Base-by-base conservation (phyloP, 768 basidiomycete species). In the Coprinopsis sp. region DNA sequence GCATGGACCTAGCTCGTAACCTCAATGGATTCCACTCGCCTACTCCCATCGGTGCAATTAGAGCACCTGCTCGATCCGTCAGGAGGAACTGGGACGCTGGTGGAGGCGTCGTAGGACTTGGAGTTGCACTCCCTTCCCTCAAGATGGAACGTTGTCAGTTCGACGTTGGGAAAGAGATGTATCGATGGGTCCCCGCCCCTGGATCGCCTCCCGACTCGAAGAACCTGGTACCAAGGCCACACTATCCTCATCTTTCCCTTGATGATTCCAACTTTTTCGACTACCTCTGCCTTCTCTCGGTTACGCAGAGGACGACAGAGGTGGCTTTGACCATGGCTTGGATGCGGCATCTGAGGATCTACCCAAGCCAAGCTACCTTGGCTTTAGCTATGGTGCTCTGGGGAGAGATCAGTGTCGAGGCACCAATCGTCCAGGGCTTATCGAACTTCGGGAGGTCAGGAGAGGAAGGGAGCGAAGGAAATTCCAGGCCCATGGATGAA, bases 291-390 rank as follows among this genome's bases (percentile, higher is more conserved):
- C 43, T 52, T 23, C 40, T 55, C 12, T 27, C 52, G 7, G 38
- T 53, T n/a, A 44, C 52, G 10, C 52, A 54, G 2, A 53, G 69
- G 2, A 69, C 76, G 7, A 57, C 64, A 0, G 84, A 90, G 61
- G 82, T 92, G 23, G 82, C 88, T 0, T 69, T 76, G 11, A 69
- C 70, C 11, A 61, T 92, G 1, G 78, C 77, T 16, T 91, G 91
- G 87, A 90, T 89, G 87, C 73, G 74, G 6, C 69, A 67, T 13
- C 54, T 89, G 30, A 61, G 61, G 0, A 64, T 91, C 10, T 30
- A 41, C 33, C 87, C 88, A 1, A 66, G 69, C n/a, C 61, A 57
- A 22, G 63, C 69, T 31, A 83, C 84, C 13, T 62, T 92, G 11
- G 74, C 80, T 1, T 58, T 80, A 0, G 78, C 80, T 18, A 58